Percentiles rank a stretch among this genome's conserved stretches.
Evolutionary conservation across 805 yeast genomes (phyloP).

Genomic region (Pichia insulana): DNA sequence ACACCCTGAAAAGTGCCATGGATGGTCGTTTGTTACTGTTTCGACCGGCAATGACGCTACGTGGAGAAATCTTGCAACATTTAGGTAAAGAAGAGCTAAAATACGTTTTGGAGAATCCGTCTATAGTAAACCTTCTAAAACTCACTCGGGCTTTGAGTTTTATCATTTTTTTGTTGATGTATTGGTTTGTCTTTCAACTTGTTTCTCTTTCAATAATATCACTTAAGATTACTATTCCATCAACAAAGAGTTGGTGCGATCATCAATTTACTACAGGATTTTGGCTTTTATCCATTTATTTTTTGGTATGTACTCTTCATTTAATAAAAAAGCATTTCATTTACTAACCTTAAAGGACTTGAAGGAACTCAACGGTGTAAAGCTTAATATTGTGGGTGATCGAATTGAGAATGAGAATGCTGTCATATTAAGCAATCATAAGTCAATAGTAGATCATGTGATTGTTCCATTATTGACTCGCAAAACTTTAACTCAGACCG

Average conservation of each 20-base stretch:
- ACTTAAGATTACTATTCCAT: conserved; percentile 18
- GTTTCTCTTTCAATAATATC: conserved; percentile 13
- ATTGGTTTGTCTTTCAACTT: conserved; percentile 13
- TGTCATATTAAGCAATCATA: conserved; percentile 46
- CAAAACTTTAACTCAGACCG: conserved; percentile 11
- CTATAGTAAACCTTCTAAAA: conserved; percentile 4
- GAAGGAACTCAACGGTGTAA: conserved; percentile 31
- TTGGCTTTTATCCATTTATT: conserved; percentile 26
- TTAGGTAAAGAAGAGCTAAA: conserved; percentile 7
- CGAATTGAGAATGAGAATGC: conserved; percentile 30
- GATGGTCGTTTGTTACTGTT: too few relatives aligned
- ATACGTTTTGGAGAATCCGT: conserved; percentile 1
- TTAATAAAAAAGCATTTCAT: not conserved
- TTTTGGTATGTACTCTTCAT: conserved; percentile 16
- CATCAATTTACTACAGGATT: conserved; percentile 23
- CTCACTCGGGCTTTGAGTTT: conserved; percentile 18
- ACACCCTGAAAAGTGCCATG: too few relatives aligned
- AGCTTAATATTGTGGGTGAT: conserved; percentile 37
- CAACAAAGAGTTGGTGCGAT: conserved; percentile 16
- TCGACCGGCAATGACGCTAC: conserved; percentile 1
- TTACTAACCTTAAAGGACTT: conserved; percentile 5
- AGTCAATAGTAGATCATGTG: conserved; percentile 57
- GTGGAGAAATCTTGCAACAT: conserved; percentile 8
- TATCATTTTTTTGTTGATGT: conserved; percentile 14
- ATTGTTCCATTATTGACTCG: conserved; percentile 38